Conservation (phyloP, 148 eudicot genomes). For the Limonium bicolor region DNA sequence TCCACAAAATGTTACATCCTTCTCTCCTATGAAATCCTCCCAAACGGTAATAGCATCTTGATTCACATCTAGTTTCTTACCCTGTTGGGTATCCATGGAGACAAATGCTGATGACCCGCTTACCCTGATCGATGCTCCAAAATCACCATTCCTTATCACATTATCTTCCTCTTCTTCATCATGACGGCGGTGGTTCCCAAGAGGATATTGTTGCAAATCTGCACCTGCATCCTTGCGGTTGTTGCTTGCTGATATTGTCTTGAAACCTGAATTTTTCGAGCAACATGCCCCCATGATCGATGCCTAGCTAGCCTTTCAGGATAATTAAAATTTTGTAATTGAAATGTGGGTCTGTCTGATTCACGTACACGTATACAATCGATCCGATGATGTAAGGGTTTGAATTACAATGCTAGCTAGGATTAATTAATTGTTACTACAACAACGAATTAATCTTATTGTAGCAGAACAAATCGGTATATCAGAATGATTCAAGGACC, state of each 20-base stretch:
- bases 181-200: too few species aligned
- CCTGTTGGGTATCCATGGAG: conserved; percentile 59
- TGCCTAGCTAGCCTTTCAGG: too few species aligned
- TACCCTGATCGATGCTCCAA: conserved; percentile 37
- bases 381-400: too few species aligned
- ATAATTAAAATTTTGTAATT: too few species aligned
- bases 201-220: too few species aligned
- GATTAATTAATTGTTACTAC: too few species aligned
- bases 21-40: conserved; percentile 78
- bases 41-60: conserved; percentile 94
- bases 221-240: conserved; percentile 2
- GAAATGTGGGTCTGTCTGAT: too few species aligned
- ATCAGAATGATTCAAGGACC: too few species aligned
- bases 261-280: conserved; percentile 21
- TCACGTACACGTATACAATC: too few species aligned
- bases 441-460: too few species aligned
- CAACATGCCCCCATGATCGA: conserved; percentile 98
- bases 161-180: conserved; percentile 10
- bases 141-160: conserved; percentile 23
- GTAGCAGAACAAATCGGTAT: too few species aligned
- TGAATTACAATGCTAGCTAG: too few species aligned
- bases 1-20: conserved; percentile 49
- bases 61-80: conserved; percentile 66
- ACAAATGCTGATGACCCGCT: conserved; percentile 41
- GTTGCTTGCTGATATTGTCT: conserved; percentile 13